Base-by-base conservation (phyloP, 108 stramenopile genomes). In the Nitzschia sp. region DNA sequence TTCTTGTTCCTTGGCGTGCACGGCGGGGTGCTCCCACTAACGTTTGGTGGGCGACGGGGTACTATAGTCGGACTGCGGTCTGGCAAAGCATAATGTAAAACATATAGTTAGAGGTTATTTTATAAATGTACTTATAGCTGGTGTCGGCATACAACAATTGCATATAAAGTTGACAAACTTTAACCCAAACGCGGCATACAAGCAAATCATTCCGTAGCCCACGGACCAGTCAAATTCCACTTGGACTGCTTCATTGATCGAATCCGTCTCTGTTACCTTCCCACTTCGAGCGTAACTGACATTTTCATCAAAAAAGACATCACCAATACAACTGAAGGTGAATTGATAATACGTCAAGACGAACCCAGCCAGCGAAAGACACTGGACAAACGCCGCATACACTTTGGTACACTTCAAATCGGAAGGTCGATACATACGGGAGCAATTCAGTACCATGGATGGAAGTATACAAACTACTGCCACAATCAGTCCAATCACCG, bases 101-200 rank as follows among this genome's bases (percentile, higher is more conserved):
- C n/a, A n/a, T n/a, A n/a, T n/a, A n/a, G n/a, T n/a, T n/a, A n/a
- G n/a, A n/a, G n/a, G n/a, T n/a, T n/a, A n/a, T n/a, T n/a, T n/a
- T n/a, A n/a, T n/a, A n/a, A n/a, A n/a, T n/a, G n/a, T n/a, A n/a
- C n/a, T n/a, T n/a, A 76, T 76, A 23, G 53, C 23, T 1, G 75
- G 75, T 26, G 75, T 76, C 1, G 75, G 64, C 5, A 68, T 42
- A 29, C 59, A 68, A 24, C 59, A 68, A 11, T 76, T 51, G 53
- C 49, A 56, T 17, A 68, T 2, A 31, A 76, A 54, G 19, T 57
- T 35, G 21, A 76, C 24, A n/a, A 46, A 4, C 25, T 57, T 68
- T 18, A 76, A 45, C 24, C 45, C 53, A 32, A 64, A 21, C 25
- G 56, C 66, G 0, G 48, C 24, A 21, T 57, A 62, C 46, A 76